Conservation (phyloP, 495 filamentous ascomycete species). For the Diplogelasinospora grovesii region DNA sequence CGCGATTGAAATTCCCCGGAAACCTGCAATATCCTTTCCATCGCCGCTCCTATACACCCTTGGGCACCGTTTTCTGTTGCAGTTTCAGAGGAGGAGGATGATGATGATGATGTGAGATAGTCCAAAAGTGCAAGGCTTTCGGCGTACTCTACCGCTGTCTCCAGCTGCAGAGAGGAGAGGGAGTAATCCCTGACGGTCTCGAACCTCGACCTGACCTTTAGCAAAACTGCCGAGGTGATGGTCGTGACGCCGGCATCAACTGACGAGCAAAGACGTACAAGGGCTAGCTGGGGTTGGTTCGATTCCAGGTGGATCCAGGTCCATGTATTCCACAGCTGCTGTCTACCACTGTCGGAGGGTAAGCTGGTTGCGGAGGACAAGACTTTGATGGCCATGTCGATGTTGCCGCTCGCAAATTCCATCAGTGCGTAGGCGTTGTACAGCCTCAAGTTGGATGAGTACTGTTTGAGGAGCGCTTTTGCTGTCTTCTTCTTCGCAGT, state of each 20-base stretch:
- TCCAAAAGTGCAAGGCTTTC: conserved; percentile 56
- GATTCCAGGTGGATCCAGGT: conserved; percentile 59
- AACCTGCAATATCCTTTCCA: conserved; percentile 31
- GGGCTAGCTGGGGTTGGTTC: conserved; percentile 27
- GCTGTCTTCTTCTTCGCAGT: conserved; percentile 59
- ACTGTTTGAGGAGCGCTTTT: conserved; percentile 63
- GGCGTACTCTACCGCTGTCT: conserved; percentile 45
- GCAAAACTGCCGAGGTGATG: conserved; percentile 34
- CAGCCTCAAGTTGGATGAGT: conserved; percentile 56
- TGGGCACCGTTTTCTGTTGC: too few species aligned
- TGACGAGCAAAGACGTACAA: conserved; percentile 23
- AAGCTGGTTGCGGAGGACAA: conserved; percentile 48
- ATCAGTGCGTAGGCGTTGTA: conserved; percentile 76
- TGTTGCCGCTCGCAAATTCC: conserved; percentile 53
- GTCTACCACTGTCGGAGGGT: conserved; percentile 30
- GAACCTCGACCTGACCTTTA: conserved; percentile 54
- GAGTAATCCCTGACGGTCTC: conserved; percentile 49
- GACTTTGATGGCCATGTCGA: conserved; percentile 53
- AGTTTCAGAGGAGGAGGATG: too few species aligned
- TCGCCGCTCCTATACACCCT: conserved; percentile 37
- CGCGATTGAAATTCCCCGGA: conserved; percentile 42
- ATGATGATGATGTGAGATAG: too few species aligned
- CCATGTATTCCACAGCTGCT: conserved; percentile 64
- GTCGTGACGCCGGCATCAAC: conserved; percentile 14
- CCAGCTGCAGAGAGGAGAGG: conserved; percentile 40